Conservation (phyloP, 108 stramenopile species). For the Cyclostephanos invisitatus region DNA sequence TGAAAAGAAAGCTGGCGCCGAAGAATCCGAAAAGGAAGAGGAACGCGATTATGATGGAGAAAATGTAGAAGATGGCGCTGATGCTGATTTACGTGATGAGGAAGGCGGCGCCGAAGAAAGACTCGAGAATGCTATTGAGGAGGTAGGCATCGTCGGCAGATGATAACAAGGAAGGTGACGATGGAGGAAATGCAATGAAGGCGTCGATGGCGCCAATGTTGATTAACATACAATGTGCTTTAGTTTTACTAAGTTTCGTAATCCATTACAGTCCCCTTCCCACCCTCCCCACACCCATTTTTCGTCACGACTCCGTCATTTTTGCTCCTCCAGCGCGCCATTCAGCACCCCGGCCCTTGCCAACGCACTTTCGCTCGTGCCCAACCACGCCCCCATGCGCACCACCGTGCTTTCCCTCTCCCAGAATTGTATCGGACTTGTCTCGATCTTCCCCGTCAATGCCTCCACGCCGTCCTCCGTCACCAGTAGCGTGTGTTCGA, state of each 20-base stretch:
- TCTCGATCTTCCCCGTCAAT: conserved; percentile 81
- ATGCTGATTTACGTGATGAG: no score
- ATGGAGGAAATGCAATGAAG: no score
- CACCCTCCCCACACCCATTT: no score
- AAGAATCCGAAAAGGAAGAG: neutral
- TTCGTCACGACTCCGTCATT: no score
- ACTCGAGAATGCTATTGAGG: no score
- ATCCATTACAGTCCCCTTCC: no score
- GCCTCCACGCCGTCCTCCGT: conserved; percentile 90
- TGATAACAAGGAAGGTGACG: no score
- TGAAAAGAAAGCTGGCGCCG: neutral
- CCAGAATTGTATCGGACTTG: conserved; percentile 87
- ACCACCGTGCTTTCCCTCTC: conserved; percentile 77
- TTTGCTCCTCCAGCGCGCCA: neutral
- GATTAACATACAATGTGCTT: no score
- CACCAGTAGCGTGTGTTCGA: conserved; percentile 91
- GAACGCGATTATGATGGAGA: neutral
- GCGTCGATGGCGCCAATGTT: no score
- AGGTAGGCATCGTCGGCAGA: no score
- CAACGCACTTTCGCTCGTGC: conserved; percentile 60
- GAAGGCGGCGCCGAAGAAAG: no score
- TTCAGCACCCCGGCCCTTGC: conserved; percentile 53
- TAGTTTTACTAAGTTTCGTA: no score
- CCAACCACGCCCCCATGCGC: conserved; percentile 78
- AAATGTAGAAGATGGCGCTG: conserved; percentile 6